Percentiles rank a stretch among this genome's conserved stretches.
Conservation (phyloP, 192 early-diverging fungal genomes). For the Coemansia sp. region DNA sequence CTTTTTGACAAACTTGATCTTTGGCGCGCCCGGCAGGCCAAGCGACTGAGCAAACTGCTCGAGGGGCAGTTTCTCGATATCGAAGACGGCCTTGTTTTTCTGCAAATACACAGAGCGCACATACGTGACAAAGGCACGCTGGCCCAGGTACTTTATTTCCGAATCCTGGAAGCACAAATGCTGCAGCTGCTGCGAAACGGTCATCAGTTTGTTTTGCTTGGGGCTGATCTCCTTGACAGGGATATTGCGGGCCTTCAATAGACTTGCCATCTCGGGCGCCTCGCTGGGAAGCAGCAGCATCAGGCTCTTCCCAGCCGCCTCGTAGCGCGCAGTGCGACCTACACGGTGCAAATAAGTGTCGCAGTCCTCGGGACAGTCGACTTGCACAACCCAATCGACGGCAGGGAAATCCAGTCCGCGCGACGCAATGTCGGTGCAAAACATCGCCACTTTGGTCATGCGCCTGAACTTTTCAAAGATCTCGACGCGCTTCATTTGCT, state of each 20-base stretch:
- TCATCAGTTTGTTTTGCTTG: constrained; percentile 78
- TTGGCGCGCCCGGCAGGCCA: constrained; percentile 93
- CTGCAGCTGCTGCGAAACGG: constrained; percentile 80
- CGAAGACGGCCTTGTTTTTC: constrained; percentile 87
- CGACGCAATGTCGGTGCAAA: constrained; percentile 95
- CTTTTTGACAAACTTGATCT: constrained; percentile 87
- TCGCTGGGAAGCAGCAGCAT: constrained; percentile 88
- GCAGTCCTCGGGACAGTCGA: constrained; percentile 96
- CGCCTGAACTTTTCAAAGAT: constrained; percentile 89
- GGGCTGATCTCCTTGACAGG: constrained; percentile 88
- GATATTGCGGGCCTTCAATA: constrained; percentile 72
- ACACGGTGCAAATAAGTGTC: constrained; percentile 98
- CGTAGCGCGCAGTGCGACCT: constrained; percentile 94
- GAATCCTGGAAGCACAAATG: constrained; percentile 89
- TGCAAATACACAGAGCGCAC: constrained; percentile 90
- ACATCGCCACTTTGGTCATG: constrained; percentile 73
- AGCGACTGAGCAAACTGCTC: constrained; percentile 85
- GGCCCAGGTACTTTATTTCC: constrained; percentile 94
- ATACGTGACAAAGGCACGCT: constrained; percentile 96
- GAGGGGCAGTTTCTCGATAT: constrained; percentile 79
- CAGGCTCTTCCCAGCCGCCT: constrained; percentile 81
- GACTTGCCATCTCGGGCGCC: constrained; percentile 75
- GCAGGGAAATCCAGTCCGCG: constrained; percentile 97
- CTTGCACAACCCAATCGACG: constrained; percentile 98
- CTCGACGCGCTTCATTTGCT: constrained; percentile 89